A percentile compares a stretch with the other conserved stretches of the same genome.
These are phyloP conservation scores for Aspergillus baeticus DNA, from an alignment of 495 filamentous ascomycete genomes.

Conservation along the genomic window DNA sequence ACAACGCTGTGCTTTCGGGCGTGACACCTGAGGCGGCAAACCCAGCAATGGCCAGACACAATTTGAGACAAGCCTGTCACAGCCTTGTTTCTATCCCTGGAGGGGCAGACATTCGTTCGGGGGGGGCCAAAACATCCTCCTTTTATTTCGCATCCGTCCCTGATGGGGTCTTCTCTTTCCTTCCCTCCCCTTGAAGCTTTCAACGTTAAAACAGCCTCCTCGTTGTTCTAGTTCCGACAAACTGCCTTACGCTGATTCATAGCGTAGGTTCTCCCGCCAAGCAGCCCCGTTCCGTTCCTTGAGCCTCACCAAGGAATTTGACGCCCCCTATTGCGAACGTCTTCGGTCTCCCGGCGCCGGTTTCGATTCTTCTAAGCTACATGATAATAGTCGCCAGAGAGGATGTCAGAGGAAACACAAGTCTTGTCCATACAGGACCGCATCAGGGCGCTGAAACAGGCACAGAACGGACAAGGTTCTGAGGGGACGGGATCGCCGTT, in stretches of 20 bases:
- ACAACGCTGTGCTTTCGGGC: too few relatives aligned
- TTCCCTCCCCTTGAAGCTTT: background rate
- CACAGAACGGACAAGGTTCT: slow-evolving; percentile 48
- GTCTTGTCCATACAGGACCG: slow-evolving; percentile 55
- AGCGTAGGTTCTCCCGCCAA: slow-evolving; percentile 1
- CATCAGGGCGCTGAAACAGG: slow-evolving; percentile 58
- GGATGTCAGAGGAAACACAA: slow-evolving; percentile 40
- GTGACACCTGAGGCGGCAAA: too few relatives aligned
- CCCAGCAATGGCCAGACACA: too few relatives aligned
- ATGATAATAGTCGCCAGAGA: background rate
- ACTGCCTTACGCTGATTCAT: background rate
- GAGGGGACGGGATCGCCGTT: slow-evolving; percentile 22
- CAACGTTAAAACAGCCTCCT: background rate
- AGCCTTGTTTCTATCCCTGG: slow-evolving; percentile 1
- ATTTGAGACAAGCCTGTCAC: background rate
- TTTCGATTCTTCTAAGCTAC: background rate
- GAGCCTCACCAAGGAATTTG: background rate
- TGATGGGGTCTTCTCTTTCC: background rate
- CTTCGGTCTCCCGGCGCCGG: background rate
- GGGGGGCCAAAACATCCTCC: background rate
- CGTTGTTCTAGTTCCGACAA: background rate
- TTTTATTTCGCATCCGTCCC: background rate
- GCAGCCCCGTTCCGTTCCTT: slow-evolving; percentile 2
- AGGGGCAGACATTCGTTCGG: slow-evolving; percentile 1
- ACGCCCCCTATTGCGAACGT: background rate